Evolutionary conservation across 2,329 filamentous ascomycete species (phyloP), one percentile per base, ranked within the genome.

Genomic region (Aspergillus arachidicola): DNA sequence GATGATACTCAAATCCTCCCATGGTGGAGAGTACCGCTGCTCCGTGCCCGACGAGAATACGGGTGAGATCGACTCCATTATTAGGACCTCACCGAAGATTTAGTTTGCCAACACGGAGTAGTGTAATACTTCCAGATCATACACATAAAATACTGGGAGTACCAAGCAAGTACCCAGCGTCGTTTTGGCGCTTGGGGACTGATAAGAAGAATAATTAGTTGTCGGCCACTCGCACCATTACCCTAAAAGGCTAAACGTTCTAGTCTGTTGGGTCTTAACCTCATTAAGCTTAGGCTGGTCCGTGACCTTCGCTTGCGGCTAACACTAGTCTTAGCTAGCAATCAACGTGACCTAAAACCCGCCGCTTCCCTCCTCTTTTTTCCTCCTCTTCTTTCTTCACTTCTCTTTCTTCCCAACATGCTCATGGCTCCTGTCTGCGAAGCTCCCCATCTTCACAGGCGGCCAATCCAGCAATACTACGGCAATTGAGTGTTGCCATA

Each of bases 1-100:
- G 76, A 99, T 97, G 73, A 99, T 97, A 81, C 92, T 94, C 71
- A 97, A 89, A 79, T 98, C 91, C 58, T 91, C 92, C 95, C 95
- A 99, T 77, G 95, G 95, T 65, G 95, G 95, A 66, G 90, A 91
- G 80, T 98, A 99, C 71, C 93, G 91, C 67, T 88, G 89, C 68
- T 78, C 73, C 61, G 71, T 72, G 34, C 71, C 70, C 19, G 71
- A 66, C 23, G 77, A 78, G 59, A 73, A 72, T 28, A 79, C 73
- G n/a, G 76, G 76, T 21, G 75, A 73, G 30, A 73, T 72, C 30
- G 77, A 77, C 66, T 78, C 74, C 77, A 79, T 78, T 64, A 60
- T 56, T 53, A 53, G 60, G 64, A 58, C 43, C 60, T 58, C 48
- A 41, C 36, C 53, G 21, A 57, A 38, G n/a, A 60, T 16, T 56